phyloP scores from a whole-genome alignment of 768 basidiomycete genomes.

The Trichaptum fuscoviolaceum region DNA sequence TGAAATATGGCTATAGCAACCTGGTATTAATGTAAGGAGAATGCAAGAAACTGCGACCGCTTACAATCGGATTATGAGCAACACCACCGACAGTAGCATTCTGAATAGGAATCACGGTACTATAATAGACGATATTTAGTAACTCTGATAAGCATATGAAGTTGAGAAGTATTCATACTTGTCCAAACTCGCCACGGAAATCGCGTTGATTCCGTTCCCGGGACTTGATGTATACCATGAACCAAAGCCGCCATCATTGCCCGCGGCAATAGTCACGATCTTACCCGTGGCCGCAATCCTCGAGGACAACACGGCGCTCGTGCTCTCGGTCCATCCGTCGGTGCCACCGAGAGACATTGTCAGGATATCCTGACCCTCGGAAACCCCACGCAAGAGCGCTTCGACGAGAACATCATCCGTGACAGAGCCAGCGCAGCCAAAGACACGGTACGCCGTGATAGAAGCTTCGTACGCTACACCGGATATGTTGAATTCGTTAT shows the following conservation, averaged over 20 bases:
- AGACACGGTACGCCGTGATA: slow-evolving; percentile 51
- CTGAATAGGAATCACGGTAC: slow-evolving; percentile 51
- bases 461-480: slow-evolving; percentile 64
- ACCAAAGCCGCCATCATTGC: slow-evolving; percentile 47
- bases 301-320: slow-evolving; percentile 50
- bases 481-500: slow-evolving; percentile 58
- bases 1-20: slow-evolving; percentile 1
- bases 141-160: neutral
- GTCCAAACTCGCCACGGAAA: slow-evolving; percentile 51
- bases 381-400: slow-evolving; percentile 44
- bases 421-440: slow-evolving; percentile 50
- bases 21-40: neutral
- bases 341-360: slow-evolving; percentile 61
- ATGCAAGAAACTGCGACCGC: neutral
- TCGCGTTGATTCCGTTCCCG: slow-evolving; percentile 49
- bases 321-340: slow-evolving; percentile 59
- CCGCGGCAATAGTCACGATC: slow-evolving; percentile 60
- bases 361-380: slow-evolving; percentile 56
- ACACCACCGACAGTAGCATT: slow-evolving; percentile 48
- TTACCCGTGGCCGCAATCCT: slow-evolving; percentile 52
- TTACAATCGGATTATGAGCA: slow-evolving; percentile 35
- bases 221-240: slow-evolving; percentile 57
- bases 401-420: slow-evolving; percentile 48
- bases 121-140: neutral
- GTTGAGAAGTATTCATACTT: slow-evolving; percentile 23